Evolutionary conservation across 163 green algal genomes (phyloP).

Genomic region (Picocystis sp.): DNA sequence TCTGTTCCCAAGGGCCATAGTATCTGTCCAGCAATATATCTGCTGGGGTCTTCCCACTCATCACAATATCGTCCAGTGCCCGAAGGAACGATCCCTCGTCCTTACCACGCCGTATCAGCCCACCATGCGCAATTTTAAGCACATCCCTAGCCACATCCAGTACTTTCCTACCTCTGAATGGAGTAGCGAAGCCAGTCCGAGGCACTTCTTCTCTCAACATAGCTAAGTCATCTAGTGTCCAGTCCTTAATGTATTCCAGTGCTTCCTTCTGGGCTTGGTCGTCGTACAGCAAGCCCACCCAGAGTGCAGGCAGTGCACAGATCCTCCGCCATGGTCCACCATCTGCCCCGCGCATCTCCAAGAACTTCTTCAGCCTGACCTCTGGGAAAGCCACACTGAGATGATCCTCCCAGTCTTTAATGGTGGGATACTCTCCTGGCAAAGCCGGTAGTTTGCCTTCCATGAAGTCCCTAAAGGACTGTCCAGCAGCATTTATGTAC

Average conservation of each 20-base stretch:
- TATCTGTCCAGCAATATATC: slow-evolving; percentile 53
- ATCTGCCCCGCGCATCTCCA: slow-evolving; percentile 96
- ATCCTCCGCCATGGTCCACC: slow-evolving; percentile 74
- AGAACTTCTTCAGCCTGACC: slow-evolving; percentile 36
- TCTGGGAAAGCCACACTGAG: slow-evolving; percentile 94
- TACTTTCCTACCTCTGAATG: slow-evolving; percentile 66
- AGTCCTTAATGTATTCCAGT: slow-evolving; percentile 56
- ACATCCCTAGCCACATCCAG: slow-evolving; percentile 50
- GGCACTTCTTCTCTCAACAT: slow-evolving; percentile 26
- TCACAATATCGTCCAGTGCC: slow-evolving; percentile 44
- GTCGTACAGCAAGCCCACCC: slow-evolving; percentile 92
- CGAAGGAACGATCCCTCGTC: slow-evolving; percentile 66
- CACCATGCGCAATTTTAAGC: slow-evolving; percentile 52
- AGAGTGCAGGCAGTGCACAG: slow-evolving; percentile 74
- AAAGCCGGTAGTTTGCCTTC: slow-evolving; percentile 40
- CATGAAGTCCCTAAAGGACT: slow-evolving; percentile 90
- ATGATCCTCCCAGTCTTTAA: slow-evolving; percentile 89
- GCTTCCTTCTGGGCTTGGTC: slow-evolving; percentile 46
- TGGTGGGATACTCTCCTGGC: slow-evolving; percentile 55
- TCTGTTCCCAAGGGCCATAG: slow-evolving; percentile 44
- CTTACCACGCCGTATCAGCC: slow-evolving; percentile 51
- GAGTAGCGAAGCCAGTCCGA: slow-evolving; percentile 49
- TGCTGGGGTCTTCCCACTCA: slow-evolving; percentile 43
- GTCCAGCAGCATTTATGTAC: slow-evolving; percentile 67
- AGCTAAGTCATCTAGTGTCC: slow-evolving; percentile 43